Percentiles rank a stretch among this genome's conserved stretches.
phyloP scores from a whole-genome alignment of 805 yeast genomes.

The Wickerhamiella lipophila region DNA sequence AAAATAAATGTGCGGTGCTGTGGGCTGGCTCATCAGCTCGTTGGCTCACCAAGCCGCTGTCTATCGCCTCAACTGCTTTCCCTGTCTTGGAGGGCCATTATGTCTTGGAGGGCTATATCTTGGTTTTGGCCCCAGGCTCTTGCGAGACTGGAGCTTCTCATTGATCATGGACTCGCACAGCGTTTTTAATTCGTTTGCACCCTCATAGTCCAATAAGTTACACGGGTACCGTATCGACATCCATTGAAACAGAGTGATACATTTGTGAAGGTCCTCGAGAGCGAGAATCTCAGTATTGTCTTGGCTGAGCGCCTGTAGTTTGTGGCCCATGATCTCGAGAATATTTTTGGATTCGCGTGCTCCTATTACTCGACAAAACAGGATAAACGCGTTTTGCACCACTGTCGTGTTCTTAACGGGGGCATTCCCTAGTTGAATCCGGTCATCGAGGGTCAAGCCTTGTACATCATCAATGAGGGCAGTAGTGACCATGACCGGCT shows the following conservation, averaged over 20 bases:
- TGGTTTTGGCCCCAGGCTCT: not conserved
- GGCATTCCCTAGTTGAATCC: constrained; percentile 44
- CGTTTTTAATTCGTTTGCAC: constrained; percentile 57
- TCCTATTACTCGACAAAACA: constrained; percentile 44
- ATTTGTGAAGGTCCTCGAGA: constrained; percentile 56
- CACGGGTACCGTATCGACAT: constrained; percentile 76
- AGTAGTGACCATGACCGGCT: constrained; percentile 33
- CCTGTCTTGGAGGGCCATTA: not conserved
- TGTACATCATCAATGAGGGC: constrained; percentile 34
- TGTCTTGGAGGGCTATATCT: too few species aligned
- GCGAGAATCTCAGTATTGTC: constrained; percentile 16
- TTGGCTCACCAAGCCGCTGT: too few species aligned
- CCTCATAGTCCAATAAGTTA: constrained; percentile 59
- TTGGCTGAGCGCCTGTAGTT: constrained; percentile 15
- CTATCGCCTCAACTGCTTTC: too few species aligned
- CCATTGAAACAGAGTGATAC: constrained; percentile 67
- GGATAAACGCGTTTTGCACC: constrained; percentile 34
- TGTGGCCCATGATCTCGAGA: constrained; percentile 33
- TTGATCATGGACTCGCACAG: constrained; percentile 53
- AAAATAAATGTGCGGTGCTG: too few species aligned
- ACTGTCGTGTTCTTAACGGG: constrained; percentile 37
- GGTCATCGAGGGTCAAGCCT: constrained; percentile 43
- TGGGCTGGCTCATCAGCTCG: too few species aligned
- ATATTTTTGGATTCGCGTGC: constrained; percentile 41
- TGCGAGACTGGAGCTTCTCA: constrained; percentile 27